These are phyloP conservation scores for Colletotrichum neosansevieriae DNA, from an alignment of 2,329 filamentous ascomycete genomes.

Conservation along the genomic window DNA sequence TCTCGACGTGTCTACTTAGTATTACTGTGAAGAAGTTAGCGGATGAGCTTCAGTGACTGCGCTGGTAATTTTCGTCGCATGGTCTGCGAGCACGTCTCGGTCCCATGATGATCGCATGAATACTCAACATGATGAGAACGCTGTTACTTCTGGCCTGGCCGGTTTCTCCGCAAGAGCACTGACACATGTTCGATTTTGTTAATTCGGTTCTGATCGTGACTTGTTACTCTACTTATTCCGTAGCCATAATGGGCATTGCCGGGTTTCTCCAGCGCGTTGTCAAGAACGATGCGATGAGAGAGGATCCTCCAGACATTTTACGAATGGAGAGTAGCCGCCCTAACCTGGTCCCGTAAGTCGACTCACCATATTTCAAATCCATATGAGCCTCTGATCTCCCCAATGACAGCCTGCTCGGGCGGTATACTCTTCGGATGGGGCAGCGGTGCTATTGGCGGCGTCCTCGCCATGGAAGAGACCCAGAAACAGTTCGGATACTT, in stretches of 20 bases:
- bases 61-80: no score
- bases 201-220: neutral
- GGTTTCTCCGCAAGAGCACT: no score
- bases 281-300: slow-evolving; percentile 78
- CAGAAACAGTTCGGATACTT: slow-evolving; percentile 53
- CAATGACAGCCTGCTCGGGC: slow-evolving; percentile 66
- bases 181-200: no score
- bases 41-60: no score
- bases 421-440: slow-evolving; percentile 62
- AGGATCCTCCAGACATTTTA: slow-evolving; percentile 75
- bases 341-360: slow-evolving; percentile 67
- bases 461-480: slow-evolving; percentile 71
- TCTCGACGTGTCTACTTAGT: no score
- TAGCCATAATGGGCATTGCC: slow-evolving; percentile 54
- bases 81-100: no score
- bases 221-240: neutral
- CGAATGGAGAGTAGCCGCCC: slow-evolving; percentile 75
- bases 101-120: no score
- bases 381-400: neutral
- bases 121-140: no score
- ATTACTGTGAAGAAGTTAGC: no score
- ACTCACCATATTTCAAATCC: no score
- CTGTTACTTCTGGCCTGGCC: no score
- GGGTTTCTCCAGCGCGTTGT: slow-evolving; percentile 67
- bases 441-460: slow-evolving; percentile 72